Conservation (phyloP, 352 stramenopile genomes). For the Globisporangium solare region DNA sequence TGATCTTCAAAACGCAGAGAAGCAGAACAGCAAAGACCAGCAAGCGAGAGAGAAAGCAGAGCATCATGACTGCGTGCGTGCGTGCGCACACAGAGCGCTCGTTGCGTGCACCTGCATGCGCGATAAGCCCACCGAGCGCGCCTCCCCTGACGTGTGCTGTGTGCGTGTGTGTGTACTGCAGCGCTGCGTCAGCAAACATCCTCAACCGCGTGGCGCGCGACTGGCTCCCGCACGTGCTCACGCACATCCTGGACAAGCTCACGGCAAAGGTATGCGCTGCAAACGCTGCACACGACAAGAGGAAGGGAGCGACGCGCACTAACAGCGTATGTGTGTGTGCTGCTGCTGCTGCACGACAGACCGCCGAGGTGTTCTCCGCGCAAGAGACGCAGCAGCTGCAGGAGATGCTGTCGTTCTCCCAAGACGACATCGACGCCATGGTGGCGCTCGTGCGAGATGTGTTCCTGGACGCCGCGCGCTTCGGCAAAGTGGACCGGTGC, state of each 20-base stretch:
- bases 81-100: too few relatives aligned
- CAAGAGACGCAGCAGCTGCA: slow-evolving; percentile 43
- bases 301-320: too few relatives aligned
- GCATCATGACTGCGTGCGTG: too few relatives aligned
- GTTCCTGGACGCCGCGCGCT: slow-evolving; percentile 40
- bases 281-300: too few relatives aligned
- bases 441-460: slow-evolving; percentile 24
- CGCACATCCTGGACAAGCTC: slow-evolving; percentile 55
- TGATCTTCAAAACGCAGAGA: too few relatives aligned
- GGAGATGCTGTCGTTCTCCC: slow-evolving; percentile 37
- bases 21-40: not conserved
- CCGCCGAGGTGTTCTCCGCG: slow-evolving; percentile 31
- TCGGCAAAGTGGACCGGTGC: slow-evolving; percentile 29
- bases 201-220: slow-evolving; percentile 46
- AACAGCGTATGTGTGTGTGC: not conserved
- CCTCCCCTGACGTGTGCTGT: not conserved
- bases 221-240: slow-evolving; percentile 45
- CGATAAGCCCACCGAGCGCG: not conserved
- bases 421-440: slow-evolving; percentile 32
- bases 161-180: not conserved
- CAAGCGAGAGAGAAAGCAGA: too few relatives aligned
- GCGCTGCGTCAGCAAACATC: slow-evolving; percentile 2
- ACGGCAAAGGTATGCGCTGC: slow-evolving; percentile 21
- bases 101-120: too few relatives aligned
- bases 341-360: slow-evolving; percentile 5